Conservation (phyloP, 768 basidiomycete genomes). For the Phanerodontia chrysosporium region DNA sequence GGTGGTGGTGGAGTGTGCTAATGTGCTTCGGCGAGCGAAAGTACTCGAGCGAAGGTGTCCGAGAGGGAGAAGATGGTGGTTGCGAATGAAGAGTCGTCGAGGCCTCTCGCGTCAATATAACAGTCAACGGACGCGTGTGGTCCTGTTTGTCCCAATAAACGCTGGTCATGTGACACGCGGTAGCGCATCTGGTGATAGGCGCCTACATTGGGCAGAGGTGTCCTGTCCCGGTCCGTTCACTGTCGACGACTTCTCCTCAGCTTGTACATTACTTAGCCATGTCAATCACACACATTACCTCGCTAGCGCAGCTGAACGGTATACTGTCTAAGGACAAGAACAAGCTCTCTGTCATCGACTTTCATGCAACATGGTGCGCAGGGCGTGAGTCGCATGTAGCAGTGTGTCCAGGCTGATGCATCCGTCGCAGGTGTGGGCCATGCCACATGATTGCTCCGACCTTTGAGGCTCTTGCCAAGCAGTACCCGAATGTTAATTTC, state of each 20-base stretch:
- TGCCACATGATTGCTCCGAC: constrained; percentile 80
- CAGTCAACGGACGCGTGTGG: constrained; percentile 14
- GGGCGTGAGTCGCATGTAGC: background rate
- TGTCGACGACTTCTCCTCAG: background rate
- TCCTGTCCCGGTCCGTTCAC: background rate
- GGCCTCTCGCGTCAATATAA: constrained; percentile 12
- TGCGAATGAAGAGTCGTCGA: constrained; percentile 1
- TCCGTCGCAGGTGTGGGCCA: constrained; percentile 67
- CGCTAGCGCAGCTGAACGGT: constrained; percentile 55
- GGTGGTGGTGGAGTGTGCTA: background rate
- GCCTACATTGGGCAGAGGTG: background rate
- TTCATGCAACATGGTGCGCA: constrained; percentile 78
- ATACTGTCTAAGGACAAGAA: constrained; percentile 54
- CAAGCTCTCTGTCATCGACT: constrained; percentile 79
- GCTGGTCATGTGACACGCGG: constrained; percentile 9
- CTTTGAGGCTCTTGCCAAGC: constrained; percentile 64
- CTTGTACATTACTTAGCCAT: constrained; percentile 25
- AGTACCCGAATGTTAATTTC: constrained; percentile 72
- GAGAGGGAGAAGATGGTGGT: constrained; percentile 11
- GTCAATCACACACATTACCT: constrained; percentile 60
- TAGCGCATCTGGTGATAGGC: background rate
- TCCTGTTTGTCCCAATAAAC: constrained; percentile 14
- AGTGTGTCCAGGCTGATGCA: constrained; percentile 9
- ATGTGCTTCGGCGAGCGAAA: background rate
- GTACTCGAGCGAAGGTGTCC: background rate